Evolutionary conservation across 306 rosid genomes (phyloP).

Genomic region (Inga laurina): DNA sequence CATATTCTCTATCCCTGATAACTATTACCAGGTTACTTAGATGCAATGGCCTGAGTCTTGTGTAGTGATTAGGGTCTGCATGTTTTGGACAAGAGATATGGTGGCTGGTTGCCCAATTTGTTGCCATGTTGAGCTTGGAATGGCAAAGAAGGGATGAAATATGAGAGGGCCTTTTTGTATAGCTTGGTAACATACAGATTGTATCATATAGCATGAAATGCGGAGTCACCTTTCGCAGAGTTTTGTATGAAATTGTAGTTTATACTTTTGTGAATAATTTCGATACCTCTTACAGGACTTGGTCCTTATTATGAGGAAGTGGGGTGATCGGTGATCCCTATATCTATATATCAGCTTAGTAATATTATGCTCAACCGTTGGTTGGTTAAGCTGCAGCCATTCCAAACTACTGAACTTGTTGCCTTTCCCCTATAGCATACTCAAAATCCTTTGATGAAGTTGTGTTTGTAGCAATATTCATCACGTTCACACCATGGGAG

Average conservation of each 20-base stretch:
- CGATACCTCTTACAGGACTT: neutral
- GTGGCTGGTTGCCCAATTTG: conserved; percentile 49
- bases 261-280: conserved; percentile 34
- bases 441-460: neutral
- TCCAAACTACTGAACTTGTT: neutral
- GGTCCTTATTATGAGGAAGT: neutral
- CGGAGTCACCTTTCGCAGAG: conserved; percentile 48
- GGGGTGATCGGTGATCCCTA: neutral
- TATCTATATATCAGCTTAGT: neutral
- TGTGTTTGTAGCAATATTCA: neutral
- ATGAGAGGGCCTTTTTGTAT: conserved; percentile 76
- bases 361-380: neutral
- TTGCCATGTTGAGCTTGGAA: conserved; percentile 51
- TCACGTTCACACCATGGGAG: neutral
- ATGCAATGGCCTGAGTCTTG: conserved; percentile 36
- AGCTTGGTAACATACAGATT: conserved; percentile 55
- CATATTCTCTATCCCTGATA: conserved; percentile 48
- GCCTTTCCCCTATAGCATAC: neutral
- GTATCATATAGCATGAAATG: conserved; percentile 71
- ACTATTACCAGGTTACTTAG: neutral
- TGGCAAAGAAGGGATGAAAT: conserved; percentile 42
- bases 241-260: conserved; percentile 50
- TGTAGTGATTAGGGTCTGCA: conserved; percentile 40
- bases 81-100: conserved; percentile 59
- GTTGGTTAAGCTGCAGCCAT: neutral